Base-by-base conservation (phyloP, 768 basidiomycete species). In the Suillus placidus region DNA sequence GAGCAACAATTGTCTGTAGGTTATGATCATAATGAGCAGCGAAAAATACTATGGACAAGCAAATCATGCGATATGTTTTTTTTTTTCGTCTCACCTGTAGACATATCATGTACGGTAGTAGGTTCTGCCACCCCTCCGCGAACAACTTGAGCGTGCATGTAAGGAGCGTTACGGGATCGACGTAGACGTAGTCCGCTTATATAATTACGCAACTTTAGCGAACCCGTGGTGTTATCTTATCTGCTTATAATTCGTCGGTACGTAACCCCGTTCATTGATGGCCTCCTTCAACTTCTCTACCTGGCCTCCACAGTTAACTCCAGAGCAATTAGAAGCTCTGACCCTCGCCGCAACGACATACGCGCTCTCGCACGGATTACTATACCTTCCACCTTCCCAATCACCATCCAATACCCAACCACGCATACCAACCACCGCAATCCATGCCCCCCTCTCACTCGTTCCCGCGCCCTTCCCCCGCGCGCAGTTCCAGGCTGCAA, bases 371-470 rank as follows among this genome's bases (percentile, higher is more conserved):
- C 90, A 92, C 74, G 93, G 93, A 8, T 82, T 98, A 35, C 80
- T 91, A n/a, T 94, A 93, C 75, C 88, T 95, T 23, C 93, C 92
- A 12, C 79, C 84, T 4, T 76, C 79, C 1, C 70, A 80, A 9
- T 51, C 57, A 4, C 66, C 70, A 10, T 80, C 76, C 30, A 40
- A 64, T 32, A 63, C 67, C 30, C 75, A 74, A 26, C 84, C 88
- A 64, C 80, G 87, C 2, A 71, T 79, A 32, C 87, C 90, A 2
- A 85, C 87, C 13, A 87, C 89, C n/a, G 89, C 88, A 0, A 93
- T 96, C 69, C 93, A 97, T 73, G 96, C 95, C 0, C 97, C 97
- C 0, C 80, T 98, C 68, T 85, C 96, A 0, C 81, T 99, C 47
- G 85, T 95, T 70, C 97, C 97, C 2, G 87, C 94, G 0, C 94